Conservation (phyloP, 108 stramenopile species). For the Fragilaria crotonensis region DNA sequence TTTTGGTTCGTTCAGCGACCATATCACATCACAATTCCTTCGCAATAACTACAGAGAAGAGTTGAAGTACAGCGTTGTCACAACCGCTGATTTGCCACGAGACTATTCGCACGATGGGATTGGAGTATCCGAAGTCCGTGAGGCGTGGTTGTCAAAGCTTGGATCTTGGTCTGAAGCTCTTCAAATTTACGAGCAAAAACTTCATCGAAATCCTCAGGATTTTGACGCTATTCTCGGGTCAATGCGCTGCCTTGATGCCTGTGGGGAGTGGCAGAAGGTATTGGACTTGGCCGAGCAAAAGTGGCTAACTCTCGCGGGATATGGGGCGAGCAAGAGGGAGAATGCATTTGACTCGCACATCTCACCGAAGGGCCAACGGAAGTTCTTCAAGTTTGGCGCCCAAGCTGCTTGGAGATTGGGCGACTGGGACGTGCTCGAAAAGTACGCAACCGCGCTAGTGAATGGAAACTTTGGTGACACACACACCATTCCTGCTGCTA, state of each 20-base stretch:
- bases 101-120: conserved; percentile 25
- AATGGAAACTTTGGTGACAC: conserved; percentile 21
- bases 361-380: conserved; percentile 35
- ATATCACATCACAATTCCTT: conserved; percentile 3
- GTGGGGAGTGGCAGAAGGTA: conserved; percentile 90
- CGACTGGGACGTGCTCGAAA: conserved; percentile 88
- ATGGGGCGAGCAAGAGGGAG: neutral
- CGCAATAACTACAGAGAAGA: conserved; percentile 15
- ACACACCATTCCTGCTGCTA: conserved; percentile 3
- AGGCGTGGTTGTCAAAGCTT: conserved; percentile 95
- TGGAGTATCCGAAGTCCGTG: conserved; percentile 56
- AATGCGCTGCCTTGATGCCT: conserved; percentile 92
- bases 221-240: conserved; percentile 84
- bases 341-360: neutral
- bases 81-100: conserved; percentile 27
- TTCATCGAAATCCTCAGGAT: conserved; percentile 63
- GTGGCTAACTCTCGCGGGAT: conserved; percentile 47
- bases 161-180: conserved; percentile 91
- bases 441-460: conserved; percentile 60
- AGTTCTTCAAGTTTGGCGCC: conserved; percentile 79
- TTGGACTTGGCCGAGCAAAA: conserved; percentile 73
- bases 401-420: conserved; percentile 92
- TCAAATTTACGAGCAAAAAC: conserved; percentile 76
- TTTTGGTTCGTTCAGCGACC: neutral
- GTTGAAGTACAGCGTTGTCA: conserved; percentile 72